phyloP scores from a whole-genome alignment of 768 basidiomycete genomes.

The Boletus pseudo-olivaceus region DNA sequence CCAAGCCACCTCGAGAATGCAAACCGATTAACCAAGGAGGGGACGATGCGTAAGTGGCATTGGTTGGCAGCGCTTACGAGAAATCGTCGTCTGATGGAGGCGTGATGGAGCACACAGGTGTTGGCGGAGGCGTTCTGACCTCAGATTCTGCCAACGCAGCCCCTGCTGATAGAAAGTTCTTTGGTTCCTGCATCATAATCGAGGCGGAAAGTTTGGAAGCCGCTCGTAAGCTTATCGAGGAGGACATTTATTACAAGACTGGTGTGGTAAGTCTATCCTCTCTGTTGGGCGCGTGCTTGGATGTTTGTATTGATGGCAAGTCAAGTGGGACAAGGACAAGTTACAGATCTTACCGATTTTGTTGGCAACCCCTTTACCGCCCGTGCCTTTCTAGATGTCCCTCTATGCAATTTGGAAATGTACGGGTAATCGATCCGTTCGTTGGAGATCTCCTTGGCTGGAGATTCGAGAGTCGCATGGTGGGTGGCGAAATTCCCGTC shows the following conservation, averaged over 20 bases:
- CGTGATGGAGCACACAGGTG: constrained; percentile 32
- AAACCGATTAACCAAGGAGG: constrained; percentile 34
- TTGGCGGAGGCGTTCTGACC: constrained; percentile 55
- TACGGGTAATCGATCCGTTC: background rate
- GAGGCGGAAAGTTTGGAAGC: constrained; percentile 53
- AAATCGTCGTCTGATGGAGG: constrained; percentile 8
- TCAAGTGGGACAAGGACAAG: constrained; percentile 58
- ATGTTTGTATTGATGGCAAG: background rate
- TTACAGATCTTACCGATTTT: constrained; percentile 48
- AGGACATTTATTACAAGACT: constrained; percentile 21
- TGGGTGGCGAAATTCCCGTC: background rate
- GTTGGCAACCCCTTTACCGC: constrained; percentile 26
- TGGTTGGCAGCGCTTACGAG: background rate
- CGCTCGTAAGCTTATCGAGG: constrained; percentile 23
- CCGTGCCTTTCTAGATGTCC: constrained; percentile 4
- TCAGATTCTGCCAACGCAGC: constrained; percentile 52
- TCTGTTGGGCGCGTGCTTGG: background rate
- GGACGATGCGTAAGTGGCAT: constrained; percentile 51
- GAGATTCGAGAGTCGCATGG: background rate
- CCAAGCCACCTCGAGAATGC: constrained; percentile 46
- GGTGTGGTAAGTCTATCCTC: constrained; percentile 19
- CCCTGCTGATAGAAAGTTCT: constrained; percentile 50
- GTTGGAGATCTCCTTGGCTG: background rate
- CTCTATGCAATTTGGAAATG: background rate
- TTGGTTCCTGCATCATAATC: constrained; percentile 53